Base-by-base conservation (phyloP, 345 rosid species). In the Nephelium lappaceum region DNA sequence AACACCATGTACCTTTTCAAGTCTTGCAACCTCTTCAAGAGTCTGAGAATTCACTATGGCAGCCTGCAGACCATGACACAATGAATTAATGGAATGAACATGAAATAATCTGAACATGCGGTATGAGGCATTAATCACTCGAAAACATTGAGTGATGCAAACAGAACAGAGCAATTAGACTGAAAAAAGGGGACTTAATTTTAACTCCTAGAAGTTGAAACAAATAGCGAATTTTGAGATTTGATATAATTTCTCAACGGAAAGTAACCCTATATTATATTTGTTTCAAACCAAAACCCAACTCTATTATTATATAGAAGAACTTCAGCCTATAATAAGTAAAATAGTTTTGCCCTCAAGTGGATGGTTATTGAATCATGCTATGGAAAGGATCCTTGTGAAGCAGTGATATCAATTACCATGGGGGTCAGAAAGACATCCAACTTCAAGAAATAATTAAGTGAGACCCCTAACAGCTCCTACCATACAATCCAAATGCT, bases 1-100 rank as follows among this genome's bases (percentile, higher is more conserved):
- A 51, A 21, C 64, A 60, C 11, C 53, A 76, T 51, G 71, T 53
- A 93, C 99, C 97, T 94, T 88, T 81, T 97, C 99, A 10, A 97
- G 98, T 87, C 98, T 88, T 61, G 98, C 97, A 83, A 97, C 98
- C 88, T 97, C 99, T 89, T 97, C 98, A 68, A 97, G 91, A 66
- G 98, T 97, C 92, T 97, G 98, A 45, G 99, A 94, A 81, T 94
- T 97, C 81, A 94, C 93, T 84, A 97, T 97, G 71, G 99, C 99
- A 75, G 99, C 98, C 98, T 97, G 93, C 86, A 87, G 18, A 77
- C 49, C 81, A 77, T 42, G 31, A 74, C 15, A 45, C 47, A 47
- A 58, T 23, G 65, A 41, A 42, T 38, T 51, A 69, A 45, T 25
- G 65, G 31, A 65, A 62, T 38, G 21, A 72, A 68, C 73, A 7